Base-by-base conservation (phyloP, 148 eudicot species). In the Amaranthus hypochondriacus region DNA sequence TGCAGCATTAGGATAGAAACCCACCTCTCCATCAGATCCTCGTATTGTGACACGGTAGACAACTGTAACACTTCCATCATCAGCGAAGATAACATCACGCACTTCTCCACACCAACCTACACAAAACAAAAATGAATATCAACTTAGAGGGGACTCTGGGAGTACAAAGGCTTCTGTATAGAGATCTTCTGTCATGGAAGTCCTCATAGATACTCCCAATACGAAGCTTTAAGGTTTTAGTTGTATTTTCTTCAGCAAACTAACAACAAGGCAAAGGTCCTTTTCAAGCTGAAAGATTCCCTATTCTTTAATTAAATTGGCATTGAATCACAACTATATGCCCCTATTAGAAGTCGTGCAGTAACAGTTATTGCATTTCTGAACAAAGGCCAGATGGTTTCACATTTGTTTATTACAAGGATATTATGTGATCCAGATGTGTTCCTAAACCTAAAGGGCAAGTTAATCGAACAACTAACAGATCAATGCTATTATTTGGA, bases 31-130 rank as follows among this genome's bases (percentile, higher is more conserved):
- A 83, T 94, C 98, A 69, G 93, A 88, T 73, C 98, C 98, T 69
- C 96, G 86, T 75, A 94, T 80, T 14, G 96, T 94, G 64, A 94
- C 96, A 74, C 98, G 97, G 81, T 94, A 94, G 28, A 89, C 92
- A 14, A 91, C 98, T 49, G 98, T 89, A 74, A 94, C 93, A 68
- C 87, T 89, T 80, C 97, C 96, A 80, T 86, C 88, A 73, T 94
- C 96, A 67, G 97, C 84, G 74, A 94, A 94, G 13, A 94, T 91
- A 71, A 92, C 97, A 85, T 94, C 98, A 48, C 98, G 97, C 56
- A 94, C 86, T 81, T 94, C 98, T 72, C 98, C 98, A 81, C 97
- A 91, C 98, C 98, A 94, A 76, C 98, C 98, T 94, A 80, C 74
- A 82, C 59, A 28, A 77, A 21, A 57, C 14, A 81, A 73, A 28